phyloP scores from a whole-genome alignment of 129 eudicot genomes.

The Flaveria sonorensis region DNA sequence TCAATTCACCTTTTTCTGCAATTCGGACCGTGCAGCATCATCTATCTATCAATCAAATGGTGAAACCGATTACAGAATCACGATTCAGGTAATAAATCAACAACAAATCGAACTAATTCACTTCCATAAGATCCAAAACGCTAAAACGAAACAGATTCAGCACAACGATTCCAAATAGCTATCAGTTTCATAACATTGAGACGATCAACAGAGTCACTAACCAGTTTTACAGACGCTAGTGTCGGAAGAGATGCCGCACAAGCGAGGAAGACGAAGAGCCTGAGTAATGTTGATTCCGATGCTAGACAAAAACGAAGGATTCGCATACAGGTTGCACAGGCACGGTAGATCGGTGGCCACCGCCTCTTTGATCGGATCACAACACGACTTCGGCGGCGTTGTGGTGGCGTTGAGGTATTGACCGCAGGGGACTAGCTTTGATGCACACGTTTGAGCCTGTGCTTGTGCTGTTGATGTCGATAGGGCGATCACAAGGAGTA shows the following conservation, averaged over 20 bases:
- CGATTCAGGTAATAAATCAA: not conserved
- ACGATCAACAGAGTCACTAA: constrained; percentile 12
- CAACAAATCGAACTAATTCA: not conserved
- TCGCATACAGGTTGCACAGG: constrained; percentile 46
- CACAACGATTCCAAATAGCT: no score
- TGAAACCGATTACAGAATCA: not conserved
- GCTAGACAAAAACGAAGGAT: constrained; percentile 34
- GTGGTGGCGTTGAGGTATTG: constrained; percentile 51
- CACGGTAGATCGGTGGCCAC: constrained; percentile 49
- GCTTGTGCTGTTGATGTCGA: constrained; percentile 30
- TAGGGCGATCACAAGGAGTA: constrained; percentile 16
- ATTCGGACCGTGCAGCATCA: no score
- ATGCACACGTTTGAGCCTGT: constrained; percentile 47
- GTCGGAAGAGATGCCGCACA: constrained; percentile 46
- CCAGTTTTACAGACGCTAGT: constrained; percentile 34
- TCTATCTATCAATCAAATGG: not conserved
- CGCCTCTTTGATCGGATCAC: constrained; percentile 57
- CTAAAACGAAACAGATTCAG: not conserved
- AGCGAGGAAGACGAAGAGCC: constrained; percentile 45
- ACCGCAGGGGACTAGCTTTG: constrained; percentile 46
- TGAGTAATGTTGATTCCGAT: constrained; percentile 43
- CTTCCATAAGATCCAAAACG: not conserved
- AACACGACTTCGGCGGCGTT: constrained; percentile 51
- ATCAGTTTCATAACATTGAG: no score
- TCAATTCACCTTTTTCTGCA: no score